These are phyloP conservation scores for Colletotrichum melonis DNA, from an alignment of 2,329 filamentous ascomycete genomes.

Conservation along the genomic window DNA sequence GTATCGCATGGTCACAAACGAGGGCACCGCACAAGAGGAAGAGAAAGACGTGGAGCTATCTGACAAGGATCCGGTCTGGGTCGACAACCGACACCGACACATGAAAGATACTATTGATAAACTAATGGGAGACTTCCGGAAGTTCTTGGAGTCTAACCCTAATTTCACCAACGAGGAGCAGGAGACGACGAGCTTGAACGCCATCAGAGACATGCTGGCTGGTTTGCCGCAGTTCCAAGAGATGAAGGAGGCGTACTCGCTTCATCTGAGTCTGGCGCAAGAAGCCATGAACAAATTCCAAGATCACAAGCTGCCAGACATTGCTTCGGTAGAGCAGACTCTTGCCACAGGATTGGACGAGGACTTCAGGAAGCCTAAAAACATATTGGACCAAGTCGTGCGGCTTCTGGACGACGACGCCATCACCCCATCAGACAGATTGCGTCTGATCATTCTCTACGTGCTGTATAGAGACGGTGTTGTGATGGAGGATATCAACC, in stretches of 20 bases:
- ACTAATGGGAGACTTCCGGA: conserved; percentile 91
- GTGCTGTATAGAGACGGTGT: conserved; percentile 88
- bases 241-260: conserved; percentile 93
- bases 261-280: conserved; percentile 96
- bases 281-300: conserved; percentile 97
- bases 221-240: conserved; percentile 94
- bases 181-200: conserved; percentile 82
- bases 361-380: conserved; percentile 90
- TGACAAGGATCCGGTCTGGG: conserved; percentile 95
- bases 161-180: conserved; percentile 84
- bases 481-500: conserved; percentile 83
- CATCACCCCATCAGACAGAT: conserved; percentile 77
- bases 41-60: conserved; percentile 91
- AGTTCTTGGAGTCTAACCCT: conserved; percentile 90
- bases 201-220: conserved; percentile 97
- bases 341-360: conserved; percentile 94
- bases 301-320: conserved; percentile 83
- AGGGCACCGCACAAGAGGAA: conserved; percentile 76
- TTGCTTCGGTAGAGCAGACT: conserved; percentile 90
- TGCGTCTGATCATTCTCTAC: conserved; percentile 88
- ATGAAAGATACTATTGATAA: conserved; percentile 99
- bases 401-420: conserved; percentile 88
- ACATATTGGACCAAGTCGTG: conserved; percentile 86
- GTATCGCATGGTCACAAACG: conserved; percentile 83
- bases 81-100: conserved; percentile 91